Conservation (phyloP, 306 rosid species). For the Cercis canadensis region DNA sequence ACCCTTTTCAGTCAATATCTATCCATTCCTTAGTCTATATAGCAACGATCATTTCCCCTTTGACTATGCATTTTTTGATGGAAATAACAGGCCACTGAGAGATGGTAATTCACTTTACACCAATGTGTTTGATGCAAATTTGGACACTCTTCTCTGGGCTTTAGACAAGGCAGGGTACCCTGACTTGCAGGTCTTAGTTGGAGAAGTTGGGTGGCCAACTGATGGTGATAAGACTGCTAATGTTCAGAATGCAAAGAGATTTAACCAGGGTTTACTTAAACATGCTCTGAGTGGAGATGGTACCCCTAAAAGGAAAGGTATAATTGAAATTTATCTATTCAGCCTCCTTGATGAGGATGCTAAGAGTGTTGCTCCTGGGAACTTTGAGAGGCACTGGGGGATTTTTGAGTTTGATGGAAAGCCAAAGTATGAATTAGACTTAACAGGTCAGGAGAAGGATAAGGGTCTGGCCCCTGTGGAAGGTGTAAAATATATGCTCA, state of each 20-base stretch:
- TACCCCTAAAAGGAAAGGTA: constrained; percentile 68
- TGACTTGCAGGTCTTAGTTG: constrained; percentile 63
- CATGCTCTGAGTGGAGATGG: constrained; percentile 72
- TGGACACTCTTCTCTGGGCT: constrained; percentile 77
- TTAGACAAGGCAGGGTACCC: constrained; percentile 72
- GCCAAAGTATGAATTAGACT: constrained; percentile 82
- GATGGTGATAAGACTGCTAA: constrained; percentile 78
- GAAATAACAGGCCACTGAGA: constrained; percentile 55
- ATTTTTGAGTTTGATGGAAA: constrained; percentile 88
- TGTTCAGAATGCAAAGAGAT: constrained; percentile 62
- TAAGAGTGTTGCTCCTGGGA: constrained; percentile 77
- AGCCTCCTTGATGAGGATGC: constrained; percentile 78
- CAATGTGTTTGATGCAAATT: constrained; percentile 86
- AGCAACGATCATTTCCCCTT: constrained; percentile 76
- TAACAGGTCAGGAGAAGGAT: constrained; percentile 44
- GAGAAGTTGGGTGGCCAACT: constrained; percentile 95
- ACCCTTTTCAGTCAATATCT: constrained; percentile 85
- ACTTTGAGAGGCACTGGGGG: constrained; percentile 96
- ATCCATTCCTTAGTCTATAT: constrained; percentile 85
- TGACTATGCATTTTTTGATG: constrained; percentile 89
- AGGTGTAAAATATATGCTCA: constrained; percentile 66
- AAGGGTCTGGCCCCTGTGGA: constrained; percentile 67
- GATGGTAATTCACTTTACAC: constrained; percentile 72
- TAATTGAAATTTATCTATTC: constrained; percentile 64
- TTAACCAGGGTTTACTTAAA: constrained; percentile 71